Percentiles rank a stretch among this genome's conserved stretches.
phyloP scores from a whole-genome alignment of 179 eudicot genomes.

The Spergularia azorica region DNA sequence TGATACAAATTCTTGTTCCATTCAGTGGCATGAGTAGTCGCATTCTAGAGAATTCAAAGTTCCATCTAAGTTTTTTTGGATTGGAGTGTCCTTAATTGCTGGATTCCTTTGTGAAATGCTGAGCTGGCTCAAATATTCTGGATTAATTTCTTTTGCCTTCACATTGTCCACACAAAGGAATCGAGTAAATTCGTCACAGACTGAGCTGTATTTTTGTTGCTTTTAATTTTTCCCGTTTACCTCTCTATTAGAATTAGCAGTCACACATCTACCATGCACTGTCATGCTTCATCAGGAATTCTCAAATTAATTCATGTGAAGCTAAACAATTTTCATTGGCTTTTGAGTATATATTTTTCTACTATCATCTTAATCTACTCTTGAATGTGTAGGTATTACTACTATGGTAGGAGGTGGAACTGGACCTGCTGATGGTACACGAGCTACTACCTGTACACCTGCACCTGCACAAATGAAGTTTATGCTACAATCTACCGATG shows the following conservation, averaged over 20 bases:
- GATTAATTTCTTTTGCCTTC: background rate
- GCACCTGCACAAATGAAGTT: slow-evolving; percentile 74
- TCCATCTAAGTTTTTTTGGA: background rate
- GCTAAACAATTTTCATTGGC: background rate
- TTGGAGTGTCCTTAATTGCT: background rate
- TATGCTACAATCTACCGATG: slow-evolving; percentile 91
- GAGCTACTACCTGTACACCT: slow-evolving; percentile 97
- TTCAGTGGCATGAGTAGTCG: background rate
- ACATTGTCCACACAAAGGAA: background rate
- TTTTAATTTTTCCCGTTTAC: background rate
- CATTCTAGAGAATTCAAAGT: background rate
- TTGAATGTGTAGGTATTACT: slow-evolving; percentile 63
- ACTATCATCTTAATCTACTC: slow-evolving; percentile 19
- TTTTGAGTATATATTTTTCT: slow-evolving; percentile 3
- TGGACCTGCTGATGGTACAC: slow-evolving; percentile 94
- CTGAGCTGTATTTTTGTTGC: background rate
- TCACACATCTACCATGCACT: background rate
- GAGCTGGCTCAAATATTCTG: slow-evolving; percentile 4
- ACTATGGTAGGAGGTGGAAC: slow-evolving; percentile 98
- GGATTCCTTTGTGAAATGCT: slow-evolving; percentile 6
- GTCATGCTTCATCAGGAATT: background rate
- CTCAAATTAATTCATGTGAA: background rate
- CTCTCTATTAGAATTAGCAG: background rate
- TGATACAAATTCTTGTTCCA: too few species aligned
- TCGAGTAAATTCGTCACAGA: background rate